phyloP scores from a whole-genome alignment of 2,329 filamentous ascomycete species.

The Aspergillus eucalypticola region DNA sequence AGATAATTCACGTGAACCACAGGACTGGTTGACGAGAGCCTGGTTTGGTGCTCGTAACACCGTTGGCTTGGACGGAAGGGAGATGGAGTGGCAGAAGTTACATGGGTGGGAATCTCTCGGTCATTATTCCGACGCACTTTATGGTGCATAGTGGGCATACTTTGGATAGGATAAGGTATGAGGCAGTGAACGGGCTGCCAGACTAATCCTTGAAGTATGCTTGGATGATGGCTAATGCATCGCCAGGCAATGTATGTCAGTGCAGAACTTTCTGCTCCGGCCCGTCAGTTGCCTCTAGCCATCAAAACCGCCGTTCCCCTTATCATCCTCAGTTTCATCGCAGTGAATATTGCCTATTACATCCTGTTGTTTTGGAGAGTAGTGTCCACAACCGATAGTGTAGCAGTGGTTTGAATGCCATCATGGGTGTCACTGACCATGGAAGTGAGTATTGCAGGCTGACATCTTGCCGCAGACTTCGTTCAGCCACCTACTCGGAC shows the following conservation, averaged over 20 bases:
- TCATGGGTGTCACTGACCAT: neutral
- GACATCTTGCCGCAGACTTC: conserved; percentile 4
- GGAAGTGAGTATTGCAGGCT: neutral
- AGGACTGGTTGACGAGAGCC: conserved; percentile 14
- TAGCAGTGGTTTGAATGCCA: conserved; percentile 10
- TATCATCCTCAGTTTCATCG: conserved; percentile 17
- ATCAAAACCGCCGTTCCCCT: conserved; percentile 18
- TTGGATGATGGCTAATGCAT: too few species aligned
- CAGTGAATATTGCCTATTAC: conserved; percentile 18
- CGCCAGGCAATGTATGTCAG: conserved; percentile 17
- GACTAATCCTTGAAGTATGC: too few species aligned
- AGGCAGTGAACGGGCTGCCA: too few species aligned
- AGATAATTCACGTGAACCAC: neutral
- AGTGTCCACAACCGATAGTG: conserved; percentile 18
- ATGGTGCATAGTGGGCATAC: conserved; percentile 20
- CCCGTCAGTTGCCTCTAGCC: conserved; percentile 18
- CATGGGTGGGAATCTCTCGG: conserved; percentile 17
- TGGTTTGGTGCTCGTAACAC: conserved; percentile 16
- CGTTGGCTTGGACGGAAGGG: conserved; percentile 11
- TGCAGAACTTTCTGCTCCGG: conserved; percentile 17
- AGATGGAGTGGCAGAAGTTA: conserved; percentile 17
- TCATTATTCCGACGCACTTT: conserved; percentile 18
- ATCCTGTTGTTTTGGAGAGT: conserved; percentile 16
- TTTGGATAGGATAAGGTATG: conserved; percentile 22
- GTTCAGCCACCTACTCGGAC: conserved; percentile 13